A percentile compares a stretch with the other conserved stretches of the same genome.
These are phyloP conservation scores for Lactarius sanguifluus DNA, from an alignment of 768 basidiomycete species.

Conservation along the genomic window DNA sequence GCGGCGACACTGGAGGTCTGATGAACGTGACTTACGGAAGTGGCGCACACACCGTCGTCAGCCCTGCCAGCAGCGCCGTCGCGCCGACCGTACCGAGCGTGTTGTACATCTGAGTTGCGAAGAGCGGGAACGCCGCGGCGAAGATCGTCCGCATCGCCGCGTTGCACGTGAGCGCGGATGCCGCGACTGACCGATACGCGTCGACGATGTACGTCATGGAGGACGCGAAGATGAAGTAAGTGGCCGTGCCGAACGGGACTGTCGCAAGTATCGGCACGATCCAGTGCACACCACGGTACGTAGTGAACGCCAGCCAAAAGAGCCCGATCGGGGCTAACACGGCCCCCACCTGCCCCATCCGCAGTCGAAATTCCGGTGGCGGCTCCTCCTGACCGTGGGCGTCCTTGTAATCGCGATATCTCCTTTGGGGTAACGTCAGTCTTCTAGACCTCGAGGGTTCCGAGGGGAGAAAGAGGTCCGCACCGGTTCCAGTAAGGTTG, in stretches of 20 bases:
- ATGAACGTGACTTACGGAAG: constrained; percentile 47
- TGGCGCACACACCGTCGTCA: constrained; percentile 40
- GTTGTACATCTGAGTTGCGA: constrained; percentile 41
- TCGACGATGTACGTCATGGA: constrained; percentile 61
- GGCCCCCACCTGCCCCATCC: constrained; percentile 67
- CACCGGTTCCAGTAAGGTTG: constrained; percentile 50
- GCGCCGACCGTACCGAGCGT: constrained; percentile 40
- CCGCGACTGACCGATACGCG: constrained; percentile 51
- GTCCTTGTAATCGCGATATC: constrained; percentile 39
- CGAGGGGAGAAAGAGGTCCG: not conserved
- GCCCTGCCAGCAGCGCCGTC: constrained; percentile 42
- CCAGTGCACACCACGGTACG: constrained; percentile 48
- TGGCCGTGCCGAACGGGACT: constrained; percentile 52
- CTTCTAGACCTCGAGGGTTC: not conserved
- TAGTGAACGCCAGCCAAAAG: constrained; percentile 58
- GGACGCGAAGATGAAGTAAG: constrained; percentile 64
- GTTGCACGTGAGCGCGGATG: constrained; percentile 70
- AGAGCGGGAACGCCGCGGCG: constrained; percentile 44
- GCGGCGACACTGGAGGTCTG: not conserved
- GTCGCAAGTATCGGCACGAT: constrained; percentile 48
- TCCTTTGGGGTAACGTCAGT: constrained; percentile 33
- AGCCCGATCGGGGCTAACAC: constrained; percentile 60
- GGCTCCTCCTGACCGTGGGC: constrained; percentile 47
- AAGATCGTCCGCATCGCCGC: constrained; percentile 43
- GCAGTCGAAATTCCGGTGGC: constrained; percentile 64